phyloP scores from a whole-genome alignment of 1,284 basidiomycete species.

The Xerocomus amazonicus region DNA sequence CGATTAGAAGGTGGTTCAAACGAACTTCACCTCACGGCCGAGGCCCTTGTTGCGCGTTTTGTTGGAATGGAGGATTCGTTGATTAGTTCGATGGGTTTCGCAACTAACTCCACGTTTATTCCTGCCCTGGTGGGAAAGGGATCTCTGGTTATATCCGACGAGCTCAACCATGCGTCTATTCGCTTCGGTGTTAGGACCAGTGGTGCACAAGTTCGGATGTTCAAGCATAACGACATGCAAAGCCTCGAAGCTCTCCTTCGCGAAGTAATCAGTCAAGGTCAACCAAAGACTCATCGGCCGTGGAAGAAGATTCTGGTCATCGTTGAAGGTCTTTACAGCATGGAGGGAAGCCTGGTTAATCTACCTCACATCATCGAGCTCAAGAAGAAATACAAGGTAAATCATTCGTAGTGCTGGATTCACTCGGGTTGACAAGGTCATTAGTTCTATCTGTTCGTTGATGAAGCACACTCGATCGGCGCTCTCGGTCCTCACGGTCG shows the following conservation, averaged over 20 bases:
- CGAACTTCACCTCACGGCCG: slow-evolving; percentile 81
- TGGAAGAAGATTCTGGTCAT: slow-evolving; percentile 99
- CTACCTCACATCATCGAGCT: slow-evolving; percentile 82
- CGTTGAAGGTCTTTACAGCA: slow-evolving; percentile 95
- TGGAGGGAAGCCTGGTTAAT: slow-evolving; percentile 95
- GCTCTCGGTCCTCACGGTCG: slow-evolving; percentile 93
- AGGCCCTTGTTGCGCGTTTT: slow-evolving; percentile 88
- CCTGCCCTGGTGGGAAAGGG: slow-evolving; percentile 91
- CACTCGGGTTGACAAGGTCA: slow-evolving; percentile 7
- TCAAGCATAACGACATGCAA: slow-evolving; percentile 96
- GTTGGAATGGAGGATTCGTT: slow-evolving; percentile 87
- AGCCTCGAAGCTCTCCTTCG: slow-evolving; percentile 79
- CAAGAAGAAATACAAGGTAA: slow-evolving; percentile 94
- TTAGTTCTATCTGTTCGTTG: slow-evolving; percentile 93
- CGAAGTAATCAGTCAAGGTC: slow-evolving; percentile 95
- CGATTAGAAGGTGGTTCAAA: slow-evolving; percentile 82
- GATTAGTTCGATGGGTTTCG: slow-evolving; percentile 96
- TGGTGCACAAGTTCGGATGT: slow-evolving; percentile 88
- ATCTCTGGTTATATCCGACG: slow-evolving; percentile 95
- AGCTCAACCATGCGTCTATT: slow-evolving; percentile 95
- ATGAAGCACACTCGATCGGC: slow-evolving; percentile 98
- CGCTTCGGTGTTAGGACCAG: slow-evolving; percentile 89
- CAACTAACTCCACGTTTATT: slow-evolving; percentile 95
- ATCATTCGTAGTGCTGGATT: slow-evolving; percentile 1
- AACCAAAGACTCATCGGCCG: slow-evolving; percentile 94